These are phyloP conservation scores for Talaromyces albobiverticillius DNA, from an alignment of 2,329 filamentous ascomycete genomes.

Conservation along the genomic window DNA sequence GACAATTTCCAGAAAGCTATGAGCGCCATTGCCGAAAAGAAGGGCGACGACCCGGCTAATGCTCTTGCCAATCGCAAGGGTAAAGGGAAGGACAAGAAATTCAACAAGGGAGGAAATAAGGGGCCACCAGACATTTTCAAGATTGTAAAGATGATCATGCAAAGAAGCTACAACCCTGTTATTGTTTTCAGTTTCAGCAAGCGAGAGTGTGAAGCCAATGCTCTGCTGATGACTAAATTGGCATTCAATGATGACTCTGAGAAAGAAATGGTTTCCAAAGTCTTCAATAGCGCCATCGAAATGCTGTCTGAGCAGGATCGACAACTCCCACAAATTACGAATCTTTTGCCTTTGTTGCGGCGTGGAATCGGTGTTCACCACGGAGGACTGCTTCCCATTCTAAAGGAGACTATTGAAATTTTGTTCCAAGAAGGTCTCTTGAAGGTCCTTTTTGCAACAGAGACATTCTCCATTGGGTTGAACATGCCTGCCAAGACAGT, in stretches of 20 bases:
- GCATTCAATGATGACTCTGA: conserved; percentile 96
- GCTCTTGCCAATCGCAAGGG: conserved; percentile 76
- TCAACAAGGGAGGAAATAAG: conserved; percentile 77
- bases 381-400: conserved; percentile 86
- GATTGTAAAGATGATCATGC: conserved; percentile 98
- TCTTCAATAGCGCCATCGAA: conserved; percentile 90
- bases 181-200: conserved; percentile 99
- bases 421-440: conserved; percentile 97
- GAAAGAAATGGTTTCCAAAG: conserved; percentile 88
- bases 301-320: conserved; percentile 90
- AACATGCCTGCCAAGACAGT: conserved; percentile 99
- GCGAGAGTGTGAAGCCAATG: conserved; percentile 88
- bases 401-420: conserved; percentile 99
- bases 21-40: conserved; percentile 81
- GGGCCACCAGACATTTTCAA: conserved; percentile 85
- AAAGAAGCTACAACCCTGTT: conserved; percentile 94
- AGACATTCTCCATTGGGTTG: conserved; percentile 96
- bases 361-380: conserved; percentile 97
- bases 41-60: conserved; percentile 79
- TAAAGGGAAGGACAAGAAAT: conserved; percentile 87
- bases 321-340: conserved; percentile 80
- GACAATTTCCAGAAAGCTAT: conserved; percentile 98
- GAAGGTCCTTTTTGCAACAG: conserved; percentile 96
- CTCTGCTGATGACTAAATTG: conserved; percentile 79
- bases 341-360: conserved; percentile 83